Evolutionary conservation across 1,284 basidiomycete species (phyloP), one percentile per base, ranked within the genome.

Genomic region (Pisolithus thermaeus): DNA sequence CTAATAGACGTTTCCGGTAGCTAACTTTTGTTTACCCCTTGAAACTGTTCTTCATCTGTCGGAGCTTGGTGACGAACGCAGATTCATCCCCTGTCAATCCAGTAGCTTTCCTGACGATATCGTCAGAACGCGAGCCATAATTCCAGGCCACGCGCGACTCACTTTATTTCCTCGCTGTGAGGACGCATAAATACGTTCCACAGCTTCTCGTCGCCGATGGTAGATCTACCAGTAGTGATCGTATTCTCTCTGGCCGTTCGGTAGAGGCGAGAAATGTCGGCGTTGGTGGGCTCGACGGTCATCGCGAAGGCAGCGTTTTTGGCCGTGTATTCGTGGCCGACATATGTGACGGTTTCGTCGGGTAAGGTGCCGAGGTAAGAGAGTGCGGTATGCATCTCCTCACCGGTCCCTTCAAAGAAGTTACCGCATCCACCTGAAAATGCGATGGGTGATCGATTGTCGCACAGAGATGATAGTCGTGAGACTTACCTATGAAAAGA

Each of bases 341-440:
- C 87, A 73, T 89, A 94, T 7, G 93, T 85, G 46, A 90, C 65
- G 0, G 96, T 97, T 52, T 86, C 74, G 56, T 86, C 75, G 0
- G 95, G 94, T 9, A 99, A 77, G 0, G 77, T 78, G 12, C 77
- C 81, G 54, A 95, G 78, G 63, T 92, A 86, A 35, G 81, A 79
- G 40, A 97, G 79, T 5, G 92, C 81, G 6, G 75, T 68, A 62
- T 87, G 76, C 96, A 99, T 99, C 70, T 98, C 85, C 9, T 77
- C 70, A 1, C 87, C 85, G 3, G 81, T 85, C 39, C 95, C 95
- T 70, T 98, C 95, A 63, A 98, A 98, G 79, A 98, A 98, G 7
- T 94, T 83, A n/a, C 96, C 96, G 65, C 91, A 96, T 7, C 95
- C 95, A 4, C 81, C 92, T 80, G 72, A 95, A 92, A 49, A 92